Evolutionary conservation across 2,329 filamentous ascomycete species (phyloP).

Genomic region (Sclerotinia spermophila): DNA sequence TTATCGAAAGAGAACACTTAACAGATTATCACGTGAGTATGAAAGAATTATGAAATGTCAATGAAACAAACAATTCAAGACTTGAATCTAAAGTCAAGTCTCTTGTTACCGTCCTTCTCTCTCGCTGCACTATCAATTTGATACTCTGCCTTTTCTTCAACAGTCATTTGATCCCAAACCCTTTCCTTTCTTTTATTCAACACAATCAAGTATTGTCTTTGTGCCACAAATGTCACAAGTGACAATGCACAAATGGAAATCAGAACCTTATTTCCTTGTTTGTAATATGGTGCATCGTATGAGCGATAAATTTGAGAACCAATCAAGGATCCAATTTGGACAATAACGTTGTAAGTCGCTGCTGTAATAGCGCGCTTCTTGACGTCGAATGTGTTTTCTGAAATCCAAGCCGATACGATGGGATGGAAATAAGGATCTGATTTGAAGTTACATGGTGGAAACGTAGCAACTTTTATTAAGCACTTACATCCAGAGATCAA

Average conservation of each 20-base stretch:
- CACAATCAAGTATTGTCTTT: constrained; percentile 46
- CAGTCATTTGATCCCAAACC: constrained; percentile 45
- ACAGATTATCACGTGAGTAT: neutral
- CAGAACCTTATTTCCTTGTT: constrained; percentile 51
- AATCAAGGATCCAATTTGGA: constrained; percentile 42
- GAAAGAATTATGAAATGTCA: neutral
- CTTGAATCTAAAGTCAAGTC: constrained; percentile 17
- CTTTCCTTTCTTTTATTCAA: constrained; percentile 48
- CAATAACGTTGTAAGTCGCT: constrained; percentile 57
- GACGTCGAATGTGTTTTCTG: constrained; percentile 58
- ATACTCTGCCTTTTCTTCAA: constrained; percentile 45
- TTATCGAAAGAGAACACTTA: neutral
- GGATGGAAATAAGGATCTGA: constrained; percentile 37
- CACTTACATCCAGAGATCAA: constrained; percentile 24
- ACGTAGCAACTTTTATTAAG: constrained; percentile 13
- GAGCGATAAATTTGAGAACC: constrained; percentile 41
- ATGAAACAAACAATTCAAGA: constrained; percentile 9
- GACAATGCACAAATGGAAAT: constrained; percentile 47
- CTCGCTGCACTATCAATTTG: constrained; percentile 44
- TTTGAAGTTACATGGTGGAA: neutral
- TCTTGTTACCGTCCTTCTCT: constrained; percentile 19
- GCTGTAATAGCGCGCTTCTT: constrained; percentile 59
- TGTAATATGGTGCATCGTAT: constrained; percentile 48
- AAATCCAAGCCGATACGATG: constrained; percentile 47
- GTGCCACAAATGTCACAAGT: constrained; percentile 42